These are phyloP conservation scores for Thozetella sp. DNA, from an alignment of 495 filamentous ascomycete species.

Conservation along the genomic window DNA sequence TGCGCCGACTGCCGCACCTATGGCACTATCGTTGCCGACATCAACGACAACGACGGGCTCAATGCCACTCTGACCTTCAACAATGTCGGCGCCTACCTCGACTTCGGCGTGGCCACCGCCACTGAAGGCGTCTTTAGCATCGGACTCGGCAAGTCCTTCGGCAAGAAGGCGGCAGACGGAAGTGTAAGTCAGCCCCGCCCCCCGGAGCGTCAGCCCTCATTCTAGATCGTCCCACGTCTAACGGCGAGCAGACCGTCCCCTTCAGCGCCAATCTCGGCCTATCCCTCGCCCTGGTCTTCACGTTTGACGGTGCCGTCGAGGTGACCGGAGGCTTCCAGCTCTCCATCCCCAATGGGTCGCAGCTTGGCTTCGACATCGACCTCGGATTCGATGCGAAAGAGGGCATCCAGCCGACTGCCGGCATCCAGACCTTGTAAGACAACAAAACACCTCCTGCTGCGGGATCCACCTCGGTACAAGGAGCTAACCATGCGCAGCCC, in stretches of 20 bases:
- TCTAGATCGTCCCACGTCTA: not conserved
- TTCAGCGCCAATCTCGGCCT: conserved; percentile 29
- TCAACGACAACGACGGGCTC: conserved; percentile 7
- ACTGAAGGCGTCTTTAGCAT: conserved; percentile 3
- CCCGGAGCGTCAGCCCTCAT: not conserved
- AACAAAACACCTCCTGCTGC: not conserved
- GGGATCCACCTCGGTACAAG: not conserved
- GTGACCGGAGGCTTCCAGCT: conserved; percentile 28
- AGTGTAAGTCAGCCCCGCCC: not conserved
- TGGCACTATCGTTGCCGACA: conserved; percentile 8
- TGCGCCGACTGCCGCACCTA: conserved; percentile 12
- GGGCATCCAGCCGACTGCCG: not conserved
- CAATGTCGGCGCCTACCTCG: conserved; percentile 7
- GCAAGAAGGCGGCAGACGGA: not conserved
- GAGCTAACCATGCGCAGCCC: conserved; percentile 13
- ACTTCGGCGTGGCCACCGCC: conserved; percentile 5
- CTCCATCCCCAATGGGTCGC: conserved; percentile 25
- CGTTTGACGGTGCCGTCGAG: conserved; percentile 17
- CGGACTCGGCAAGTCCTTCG: conserved; percentile 3
- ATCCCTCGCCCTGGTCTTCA: conserved; percentile 23
- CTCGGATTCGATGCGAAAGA: not conserved
- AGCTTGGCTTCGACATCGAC: not conserved
- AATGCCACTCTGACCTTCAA: conserved; percentile 5
- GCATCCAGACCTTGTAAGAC: conserved; percentile 5
- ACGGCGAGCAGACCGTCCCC: conserved; percentile 17